Conservation (phyloP, 2,329 filamentous ascomycete species). For the Arthrobotrys sphaeroides region DNA sequence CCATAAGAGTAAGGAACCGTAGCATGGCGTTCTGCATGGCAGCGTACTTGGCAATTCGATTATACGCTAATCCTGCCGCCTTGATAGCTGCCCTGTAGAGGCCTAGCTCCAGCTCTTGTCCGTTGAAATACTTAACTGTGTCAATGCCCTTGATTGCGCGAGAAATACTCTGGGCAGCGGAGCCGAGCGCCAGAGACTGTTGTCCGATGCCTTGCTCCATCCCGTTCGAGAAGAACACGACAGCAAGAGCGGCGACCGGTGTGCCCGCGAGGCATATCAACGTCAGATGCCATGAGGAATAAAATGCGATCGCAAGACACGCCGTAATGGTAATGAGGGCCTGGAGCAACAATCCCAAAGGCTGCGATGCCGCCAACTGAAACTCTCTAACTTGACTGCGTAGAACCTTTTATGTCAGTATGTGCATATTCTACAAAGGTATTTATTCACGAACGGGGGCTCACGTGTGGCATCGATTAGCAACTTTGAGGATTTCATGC, state of each 20-base stretch:
- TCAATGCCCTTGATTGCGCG: conserved; percentile 79
- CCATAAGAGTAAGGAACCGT: conserved; percentile 76
- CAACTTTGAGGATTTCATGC: conserved; percentile 66
- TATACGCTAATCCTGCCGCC: conserved; percentile 71
- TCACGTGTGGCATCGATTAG: conserved; percentile 49
- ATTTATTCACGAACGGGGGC: no score
- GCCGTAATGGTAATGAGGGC: conserved; percentile 72
- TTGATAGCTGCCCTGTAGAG: conserved; percentile 71
- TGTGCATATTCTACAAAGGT: conserved; percentile 64
- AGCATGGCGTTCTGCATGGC: conserved; percentile 77
- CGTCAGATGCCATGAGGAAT: conserved; percentile 83
- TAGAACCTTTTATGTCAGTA: conserved; percentile 63
- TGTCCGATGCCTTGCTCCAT: conserved; percentile 40
- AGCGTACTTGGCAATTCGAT: conserved; percentile 73
- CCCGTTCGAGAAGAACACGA: conserved; percentile 34
- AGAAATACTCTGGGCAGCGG: conserved; percentile 75
- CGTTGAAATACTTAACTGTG: conserved; percentile 86
- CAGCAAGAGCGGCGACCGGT: conserved; percentile 70
- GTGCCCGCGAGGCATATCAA: conserved; percentile 78
- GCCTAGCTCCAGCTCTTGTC: conserved; percentile 73
- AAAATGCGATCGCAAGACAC: conserved; percentile 77
- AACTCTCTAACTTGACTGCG: conserved; percentile 84
- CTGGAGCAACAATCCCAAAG: conserved; percentile 75
- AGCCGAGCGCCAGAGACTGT: conserved; percentile 54
- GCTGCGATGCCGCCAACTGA: conserved; percentile 80